Conservation (phyloP, 441 rosid species). For the Populus hybrid region DNA sequence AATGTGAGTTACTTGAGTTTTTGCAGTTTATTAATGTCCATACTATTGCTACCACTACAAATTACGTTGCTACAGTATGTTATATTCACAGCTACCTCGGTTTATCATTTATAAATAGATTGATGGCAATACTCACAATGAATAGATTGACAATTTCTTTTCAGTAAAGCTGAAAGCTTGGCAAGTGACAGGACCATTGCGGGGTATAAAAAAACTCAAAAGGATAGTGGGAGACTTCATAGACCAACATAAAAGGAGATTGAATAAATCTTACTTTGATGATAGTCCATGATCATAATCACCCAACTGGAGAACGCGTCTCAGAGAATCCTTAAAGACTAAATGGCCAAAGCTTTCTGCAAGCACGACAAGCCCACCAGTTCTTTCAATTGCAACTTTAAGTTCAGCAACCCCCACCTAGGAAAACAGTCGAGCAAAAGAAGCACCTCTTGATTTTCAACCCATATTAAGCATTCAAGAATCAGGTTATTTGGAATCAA, state of each 20-base stretch:
- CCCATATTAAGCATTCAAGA: background rate
- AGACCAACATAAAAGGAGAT: conserved; percentile 18
- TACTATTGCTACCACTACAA: too few relatives aligned
- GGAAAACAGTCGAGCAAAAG: background rate
- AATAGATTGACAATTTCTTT: background rate
- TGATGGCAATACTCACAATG: background rate
- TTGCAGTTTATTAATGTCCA: too few relatives aligned
- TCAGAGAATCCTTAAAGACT: conserved; percentile 84
- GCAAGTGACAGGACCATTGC: background rate
- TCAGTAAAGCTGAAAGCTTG: background rate
- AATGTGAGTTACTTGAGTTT: too few relatives aligned
- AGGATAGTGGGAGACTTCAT: background rate
- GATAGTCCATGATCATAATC: conserved; percentile 78
- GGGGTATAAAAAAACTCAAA: too few relatives aligned
- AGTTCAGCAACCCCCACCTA: conserved; percentile 96
- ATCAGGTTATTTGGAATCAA: too few relatives aligned
- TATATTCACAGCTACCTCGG: too few relatives aligned
- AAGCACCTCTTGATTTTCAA: conserved; percentile 9
- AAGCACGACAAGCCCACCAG: conserved; percentile 92
- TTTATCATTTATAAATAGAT: too few relatives aligned
- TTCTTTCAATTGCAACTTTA: conserved; percentile 86
- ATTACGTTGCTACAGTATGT: too few relatives aligned
- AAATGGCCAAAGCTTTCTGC: conserved; percentile 97
- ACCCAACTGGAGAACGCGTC: conserved; percentile 64
- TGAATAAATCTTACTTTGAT: conserved; percentile 62